These are phyloP conservation scores for carrot (Daucus carota) DNA, from an alignment of 129 eudicot species.

Conservation along the genomic window DH1_v3.0 NC_030385.2:45045001-45045500, in stretches of 20 bases:
- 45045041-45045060: no score
- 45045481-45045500: constrained; percentile 27
- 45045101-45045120: no score
- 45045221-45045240: no score
- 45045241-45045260: background rate
- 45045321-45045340: background rate
- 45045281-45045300: background rate
- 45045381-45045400: background rate
- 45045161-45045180: background rate
- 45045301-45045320: background rate
- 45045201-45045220: background rate
- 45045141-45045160: no score
- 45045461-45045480: constrained; percentile 24
- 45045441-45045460: constrained; percentile 29
- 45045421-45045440: background rate
- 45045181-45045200: background rate
- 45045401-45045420: no score
- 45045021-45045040: no score
- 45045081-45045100: no score
- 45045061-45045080: no score
- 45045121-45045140: no score
- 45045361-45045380: background rate
- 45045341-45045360: background rate
- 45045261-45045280: background rate
- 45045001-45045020: no score